phyloP scores from a whole-genome alignment of 2,329 filamentous ascomycete genomes.

The Xylaria digitata region DNA sequence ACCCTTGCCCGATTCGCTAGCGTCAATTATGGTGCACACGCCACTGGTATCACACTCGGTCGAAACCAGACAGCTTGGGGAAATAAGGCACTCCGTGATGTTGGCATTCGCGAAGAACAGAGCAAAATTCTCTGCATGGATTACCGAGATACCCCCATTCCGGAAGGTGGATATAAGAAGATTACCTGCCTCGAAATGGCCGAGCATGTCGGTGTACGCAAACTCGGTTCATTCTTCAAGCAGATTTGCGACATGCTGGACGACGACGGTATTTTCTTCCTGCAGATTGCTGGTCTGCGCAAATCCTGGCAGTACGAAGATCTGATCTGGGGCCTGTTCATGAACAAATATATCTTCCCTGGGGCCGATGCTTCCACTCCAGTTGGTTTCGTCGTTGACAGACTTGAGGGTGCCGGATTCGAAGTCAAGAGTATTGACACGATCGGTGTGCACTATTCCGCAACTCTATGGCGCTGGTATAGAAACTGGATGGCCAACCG shows the following conservation, averaged over 20 bases:
- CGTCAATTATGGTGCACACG: conserved; percentile 87
- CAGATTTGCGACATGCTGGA: conserved; percentile 97
- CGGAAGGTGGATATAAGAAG: conserved; percentile 85
- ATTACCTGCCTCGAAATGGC: conserved; percentile 99
- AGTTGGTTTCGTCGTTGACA: conserved; percentile 85
- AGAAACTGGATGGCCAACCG: conserved; percentile 96
- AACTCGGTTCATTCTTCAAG: conserved; percentile 81
- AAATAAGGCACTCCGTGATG: conserved; percentile 86
- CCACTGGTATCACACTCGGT: conserved; percentile 91
- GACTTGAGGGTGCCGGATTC: conserved; percentile 86
- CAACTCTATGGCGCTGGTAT: conserved; percentile 98
- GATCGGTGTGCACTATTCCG: conserved; percentile 95
- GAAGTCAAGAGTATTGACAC: conserved; percentile 95
- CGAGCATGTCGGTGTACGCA: conserved; percentile 95
- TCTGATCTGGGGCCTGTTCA: conserved; percentile 97
- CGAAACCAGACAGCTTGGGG: conserved; percentile 98
- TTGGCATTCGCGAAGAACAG: conserved; percentile 85
- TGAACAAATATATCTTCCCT: conserved; percentile 99
- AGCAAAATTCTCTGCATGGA: conserved; percentile 95
- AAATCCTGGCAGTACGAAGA: conserved; percentile 99
- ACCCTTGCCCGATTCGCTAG: conserved; percentile 94
- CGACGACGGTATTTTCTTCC: conserved; percentile 94
- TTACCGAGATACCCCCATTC: conserved; percentile 91
- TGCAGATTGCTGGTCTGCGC: conserved; percentile 93
- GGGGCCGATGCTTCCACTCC: conserved; percentile 96